Base-by-base conservation (phyloP, 140 eudicot species). In the Anethum foeniculum region DNA sequence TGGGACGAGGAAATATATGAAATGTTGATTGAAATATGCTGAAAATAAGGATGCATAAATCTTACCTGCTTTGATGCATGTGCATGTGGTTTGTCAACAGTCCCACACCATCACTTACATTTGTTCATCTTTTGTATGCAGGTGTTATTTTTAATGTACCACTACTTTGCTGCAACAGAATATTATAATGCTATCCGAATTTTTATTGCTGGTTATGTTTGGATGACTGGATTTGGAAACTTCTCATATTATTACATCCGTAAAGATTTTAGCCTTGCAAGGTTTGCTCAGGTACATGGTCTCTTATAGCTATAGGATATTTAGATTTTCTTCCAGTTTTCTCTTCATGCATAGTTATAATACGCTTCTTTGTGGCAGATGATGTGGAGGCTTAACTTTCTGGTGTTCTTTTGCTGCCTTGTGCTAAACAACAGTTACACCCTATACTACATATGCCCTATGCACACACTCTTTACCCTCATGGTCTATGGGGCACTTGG, bases 151-250 rank as follows among this genome's bases (percentile, higher is more conserved):
- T 82, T 93, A 69, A 90, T 93, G 92, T 93, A 90, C 83, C 98
- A 93, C 77, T 93, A 93, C 90, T 91, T 93, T 28, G 96, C 96
- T 49, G 98, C 98, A 75, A 73, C 96, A 64, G 94, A 93, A 88
- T 83, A 90, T 36, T 93, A 91, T 82, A 91, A 91, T 82, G 97
- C 97, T 32, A 90, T 93, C 49, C 89, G 96, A 44, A 69, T 93
- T 49, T 91, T 93, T 75, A 93, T 93, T 67, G 96, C 97, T 88
- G 96, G 91, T 51, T 91, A 91, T 86, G 98, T 93, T 48, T 93
- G 98, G 96, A 90, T 91, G 97, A 93, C 97, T 73, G 97, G 96
- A 77, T 93, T 93, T 77, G 98, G 98, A 72, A 93, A 93, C 85
- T 93, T 93, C 84, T 91, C 98, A 54, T 93, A 93, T 82, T 93